Evolutionary conservation across 2,329 filamentous ascomycete species (phyloP).

Genomic region (Penicillium sp.): DNA sequence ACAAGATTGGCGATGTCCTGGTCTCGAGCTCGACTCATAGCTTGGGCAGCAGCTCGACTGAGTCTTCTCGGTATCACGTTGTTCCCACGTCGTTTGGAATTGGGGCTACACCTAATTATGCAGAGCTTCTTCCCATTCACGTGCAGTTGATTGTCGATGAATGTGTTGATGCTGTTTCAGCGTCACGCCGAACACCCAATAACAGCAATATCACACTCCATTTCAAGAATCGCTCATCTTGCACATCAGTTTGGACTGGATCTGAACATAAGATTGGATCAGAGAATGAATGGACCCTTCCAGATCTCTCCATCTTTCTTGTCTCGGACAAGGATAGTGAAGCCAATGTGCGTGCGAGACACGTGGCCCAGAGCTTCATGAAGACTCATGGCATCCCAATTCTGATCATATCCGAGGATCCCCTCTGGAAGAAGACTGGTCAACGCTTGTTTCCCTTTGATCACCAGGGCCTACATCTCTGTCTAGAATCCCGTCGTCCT

Average conservation of each 20-base stretch:
- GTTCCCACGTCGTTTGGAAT: conserved; percentile 46
- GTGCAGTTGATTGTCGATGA: conserved; percentile 48
- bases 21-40: conserved; percentile 36
- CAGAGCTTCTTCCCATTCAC: conserved; percentile 46
- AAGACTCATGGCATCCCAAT: conserved; percentile 41
- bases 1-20: conserved; percentile 47
- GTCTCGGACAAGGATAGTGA: conserved; percentile 34
- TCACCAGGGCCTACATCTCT: conserved; percentile 40
- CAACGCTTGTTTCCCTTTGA: conserved; percentile 35
- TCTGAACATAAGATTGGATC: conserved; percentile 37
- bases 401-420: conserved; percentile 43
- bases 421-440: conserved; percentile 35
- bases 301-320: conserved; percentile 46
- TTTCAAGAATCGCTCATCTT: conserved; percentile 37
- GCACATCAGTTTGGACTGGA: conserved; percentile 35
- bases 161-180: conserved; percentile 33
- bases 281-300: conserved; percentile 38
- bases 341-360: conserved; percentile 25
- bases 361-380: conserved; percentile 37
- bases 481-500: conserved; percentile 36
- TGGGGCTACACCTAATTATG: conserved; percentile 43
- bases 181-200: conserved; percentile 19
- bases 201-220: conserved; percentile 32
- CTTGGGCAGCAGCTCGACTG: conserved; percentile 31
- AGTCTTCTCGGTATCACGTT: conserved; percentile 46